Percentiles rank a stretch among this genome's conserved stretches.
These are phyloP conservation scores for Camelina hispida DNA, from an alignment of 345 rosid species.

Conservation along the genomic window DNA sequence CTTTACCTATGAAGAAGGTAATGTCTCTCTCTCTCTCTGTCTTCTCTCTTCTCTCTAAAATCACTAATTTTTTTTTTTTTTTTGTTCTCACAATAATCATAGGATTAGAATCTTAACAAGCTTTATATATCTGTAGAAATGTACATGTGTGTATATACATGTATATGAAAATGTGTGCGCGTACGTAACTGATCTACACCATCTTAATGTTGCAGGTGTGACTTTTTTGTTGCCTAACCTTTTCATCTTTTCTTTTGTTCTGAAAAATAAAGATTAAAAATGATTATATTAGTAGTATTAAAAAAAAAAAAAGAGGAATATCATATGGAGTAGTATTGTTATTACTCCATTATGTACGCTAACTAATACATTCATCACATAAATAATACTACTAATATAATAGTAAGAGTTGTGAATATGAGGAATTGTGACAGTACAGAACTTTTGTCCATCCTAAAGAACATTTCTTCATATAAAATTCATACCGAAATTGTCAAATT, in stretches of 20 bases:
- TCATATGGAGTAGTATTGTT: neutral
- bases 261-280: neutral
- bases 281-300: neutral
- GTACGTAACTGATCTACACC: constrained; percentile 41
- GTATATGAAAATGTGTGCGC: constrained; percentile 28
- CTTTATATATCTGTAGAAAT: constrained; percentile 12
- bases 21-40: constrained; percentile 31
- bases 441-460: constrained; percentile 3
- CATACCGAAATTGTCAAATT: constrained; percentile 16
- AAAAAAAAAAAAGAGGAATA: neutral
- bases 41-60: constrained; percentile 16
- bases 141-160: neutral
- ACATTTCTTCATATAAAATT: neutral
- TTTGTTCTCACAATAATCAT: constrained; percentile 28
- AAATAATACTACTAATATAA: neutral
- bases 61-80: constrained; percentile 33
- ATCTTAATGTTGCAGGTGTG: constrained; percentile 46
- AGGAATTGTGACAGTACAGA: neutral
- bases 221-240: constrained; percentile 48
- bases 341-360: neutral
- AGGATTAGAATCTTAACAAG: constrained; percentile 40
- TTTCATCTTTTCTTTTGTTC: constrained; percentile 22
- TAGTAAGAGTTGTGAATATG: too few relatives aligned
- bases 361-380: constrained; percentile 9
- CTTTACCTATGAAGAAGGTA: constrained; percentile 42